These are phyloP conservation scores for Beauveria medogensis DNA, from an alignment of 2,329 filamentous ascomycete species.

Conservation along the genomic window DNA sequence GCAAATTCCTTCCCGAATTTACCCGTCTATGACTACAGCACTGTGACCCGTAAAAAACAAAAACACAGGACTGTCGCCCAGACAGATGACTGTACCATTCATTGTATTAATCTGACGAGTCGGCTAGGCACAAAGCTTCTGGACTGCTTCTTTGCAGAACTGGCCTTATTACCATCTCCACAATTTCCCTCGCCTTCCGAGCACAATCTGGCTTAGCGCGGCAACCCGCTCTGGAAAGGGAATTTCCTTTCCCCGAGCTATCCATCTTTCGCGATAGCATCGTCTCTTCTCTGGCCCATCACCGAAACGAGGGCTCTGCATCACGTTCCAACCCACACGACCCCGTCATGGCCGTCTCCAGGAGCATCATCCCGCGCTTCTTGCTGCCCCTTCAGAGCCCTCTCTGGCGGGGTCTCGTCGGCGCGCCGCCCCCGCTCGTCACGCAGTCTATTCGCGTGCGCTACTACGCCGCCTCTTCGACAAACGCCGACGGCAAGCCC, in stretches of 20 bases:
- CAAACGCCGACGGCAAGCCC: constrained; percentile 31
- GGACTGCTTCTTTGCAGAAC: background rate
- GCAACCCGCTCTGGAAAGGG: background rate
- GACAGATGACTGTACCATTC: too few species aligned
- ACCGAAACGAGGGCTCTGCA: background rate
- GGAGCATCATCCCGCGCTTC: constrained; percentile 55
- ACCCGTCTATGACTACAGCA: background rate
- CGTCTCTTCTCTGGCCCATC: background rate
- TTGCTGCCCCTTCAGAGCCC: constrained; percentile 55
- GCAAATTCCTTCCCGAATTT: constrained; percentile 1
- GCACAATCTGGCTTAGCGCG: background rate
- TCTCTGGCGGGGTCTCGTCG: constrained; percentile 39
- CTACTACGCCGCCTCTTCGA: constrained; percentile 15
- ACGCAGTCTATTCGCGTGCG: constrained; percentile 28
- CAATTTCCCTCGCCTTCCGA: background rate
- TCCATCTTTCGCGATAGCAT: background rate
- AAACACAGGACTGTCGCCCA: background rate
- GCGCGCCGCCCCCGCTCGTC: constrained; percentile 20
- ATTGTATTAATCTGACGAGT: too few species aligned
- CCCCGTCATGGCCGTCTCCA: constrained; percentile 36
- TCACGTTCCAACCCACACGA: background rate
- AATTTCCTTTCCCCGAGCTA: constrained; percentile 9
- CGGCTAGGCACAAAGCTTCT: background rate
- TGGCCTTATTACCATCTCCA: constrained; percentile 6
- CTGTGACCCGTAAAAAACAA: background rate